Evolutionary conservation across 305 asterid genomes (phyloP).

Genomic region (Fraxinus platypoda): DNA sequence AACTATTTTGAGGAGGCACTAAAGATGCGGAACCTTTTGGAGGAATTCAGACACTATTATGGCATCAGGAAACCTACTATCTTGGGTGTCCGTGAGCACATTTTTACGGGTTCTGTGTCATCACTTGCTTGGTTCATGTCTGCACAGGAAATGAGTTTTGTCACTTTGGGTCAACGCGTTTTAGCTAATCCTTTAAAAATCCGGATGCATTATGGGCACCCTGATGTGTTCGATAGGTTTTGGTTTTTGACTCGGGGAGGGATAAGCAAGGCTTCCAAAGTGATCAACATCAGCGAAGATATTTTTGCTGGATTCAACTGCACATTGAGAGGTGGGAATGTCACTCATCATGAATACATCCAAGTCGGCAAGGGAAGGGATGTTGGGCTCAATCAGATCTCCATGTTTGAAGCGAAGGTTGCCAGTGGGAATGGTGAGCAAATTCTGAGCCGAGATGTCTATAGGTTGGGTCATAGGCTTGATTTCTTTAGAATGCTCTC

Average conservation of each 20-base stretch:
- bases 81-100: constrained; percentile 65
- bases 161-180: constrained; percentile 68
- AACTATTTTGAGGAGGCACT: constrained; percentile 69
- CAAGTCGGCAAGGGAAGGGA: constrained; percentile 76
- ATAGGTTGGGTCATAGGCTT: constrained; percentile 61
- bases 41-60: constrained; percentile 48
- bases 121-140: constrained; percentile 78
- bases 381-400: constrained; percentile 60
- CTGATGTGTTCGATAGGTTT: constrained; percentile 64
- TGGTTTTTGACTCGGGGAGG: constrained; percentile 73
- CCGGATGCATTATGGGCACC: constrained; percentile 72
- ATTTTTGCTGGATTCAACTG: constrained; percentile 71
- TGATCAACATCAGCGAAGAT: constrained; percentile 64
- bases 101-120: constrained; percentile 64
- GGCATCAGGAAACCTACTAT: constrained; percentile 64
- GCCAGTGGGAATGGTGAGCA: constrained; percentile 72
- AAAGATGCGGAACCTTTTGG: constrained; percentile 60
- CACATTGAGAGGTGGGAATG: constrained; percentile 62
- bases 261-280: constrained; percentile 64
- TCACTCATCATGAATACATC: constrained; percentile 62
- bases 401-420: constrained; percentile 71
- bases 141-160: constrained; percentile 66
- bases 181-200: constrained; percentile 62
- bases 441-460: constrained; percentile 59
- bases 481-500: constrained; percentile 72